A percentile compares a stretch with the other conserved stretches of the same genome.
Conservation (phyloP, 208 protist genomes). For the Acanthamoeba castellanii region DNA sequence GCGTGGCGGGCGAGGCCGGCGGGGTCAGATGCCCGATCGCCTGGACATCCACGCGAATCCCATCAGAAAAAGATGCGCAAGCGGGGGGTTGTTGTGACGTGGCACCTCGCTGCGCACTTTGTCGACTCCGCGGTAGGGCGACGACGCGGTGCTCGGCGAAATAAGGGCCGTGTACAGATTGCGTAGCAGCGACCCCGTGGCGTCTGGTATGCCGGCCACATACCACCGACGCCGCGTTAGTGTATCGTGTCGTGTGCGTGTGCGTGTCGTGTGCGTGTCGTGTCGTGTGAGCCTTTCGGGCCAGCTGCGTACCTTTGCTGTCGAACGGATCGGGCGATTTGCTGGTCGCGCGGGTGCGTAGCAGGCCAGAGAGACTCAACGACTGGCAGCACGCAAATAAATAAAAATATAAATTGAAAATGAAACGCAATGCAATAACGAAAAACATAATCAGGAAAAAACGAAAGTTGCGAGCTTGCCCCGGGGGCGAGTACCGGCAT, state of each 20-base stretch:
- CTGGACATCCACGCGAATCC: background rate
- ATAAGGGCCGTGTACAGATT: background rate
- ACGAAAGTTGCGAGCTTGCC: background rate
- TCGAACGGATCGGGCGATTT: background rate
- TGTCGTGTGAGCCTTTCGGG: background rate
- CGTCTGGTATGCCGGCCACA: background rate
- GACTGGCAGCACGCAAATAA: background rate
- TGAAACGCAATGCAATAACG: background rate
- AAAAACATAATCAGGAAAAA: background rate
- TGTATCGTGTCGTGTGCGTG: too few species aligned
- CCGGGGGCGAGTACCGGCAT: background rate
- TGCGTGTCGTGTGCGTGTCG: too few species aligned
- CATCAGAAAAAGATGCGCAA: background rate
- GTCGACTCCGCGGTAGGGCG: background rate
- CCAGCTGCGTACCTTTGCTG: background rate
- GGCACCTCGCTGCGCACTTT: conserved; percentile 17
- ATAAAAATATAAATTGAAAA: too few species aligned
- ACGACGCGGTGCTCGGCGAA: background rate
- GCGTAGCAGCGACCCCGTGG: background rate
- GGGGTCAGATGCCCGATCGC: background rate
- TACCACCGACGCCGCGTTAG: background rate
- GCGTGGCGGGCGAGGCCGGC: background rate
- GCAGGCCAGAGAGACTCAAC: conserved; percentile 1
- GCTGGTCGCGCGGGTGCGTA: background rate
- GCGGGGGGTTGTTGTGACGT: background rate